phyloP scores from a whole-genome alignment of 2,329 filamentous ascomycete species.

The Alternaria sp. region DNA sequence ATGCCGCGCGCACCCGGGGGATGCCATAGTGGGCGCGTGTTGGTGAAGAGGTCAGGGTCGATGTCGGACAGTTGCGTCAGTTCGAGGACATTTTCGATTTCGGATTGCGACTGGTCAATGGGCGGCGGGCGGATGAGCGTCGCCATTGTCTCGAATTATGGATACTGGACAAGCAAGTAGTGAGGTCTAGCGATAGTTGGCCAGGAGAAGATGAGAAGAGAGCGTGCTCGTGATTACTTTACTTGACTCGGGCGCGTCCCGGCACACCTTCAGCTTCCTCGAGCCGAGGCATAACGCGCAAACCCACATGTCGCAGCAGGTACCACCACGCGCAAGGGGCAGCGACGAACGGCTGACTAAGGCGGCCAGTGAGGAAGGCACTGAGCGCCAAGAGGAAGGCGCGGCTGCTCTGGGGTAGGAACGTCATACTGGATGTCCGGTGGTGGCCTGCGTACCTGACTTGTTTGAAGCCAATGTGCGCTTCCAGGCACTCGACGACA shows the following conservation, averaged over 20 bases:
- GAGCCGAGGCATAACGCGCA: conserved; percentile 29
- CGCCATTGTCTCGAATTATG: conserved; percentile 37
- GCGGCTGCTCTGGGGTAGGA: conserved; percentile 9
- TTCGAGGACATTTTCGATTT: conserved; percentile 89
- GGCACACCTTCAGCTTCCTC: conserved; percentile 12
- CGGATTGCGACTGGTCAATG: conserved; percentile 72
- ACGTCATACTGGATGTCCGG: conserved; percentile 17
- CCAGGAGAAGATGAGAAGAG: neutral
- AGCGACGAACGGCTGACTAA: conserved; percentile 16
- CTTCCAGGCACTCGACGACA: conserved; percentile 3
- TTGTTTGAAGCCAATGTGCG: conserved; percentile 19
- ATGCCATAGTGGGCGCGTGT: conserved; percentile 89
- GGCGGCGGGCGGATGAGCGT: conserved; percentile 80
- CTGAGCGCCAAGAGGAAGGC: neutral
- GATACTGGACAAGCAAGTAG: neutral
- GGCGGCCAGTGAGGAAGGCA: neutral
- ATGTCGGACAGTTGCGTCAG: conserved; percentile 79
- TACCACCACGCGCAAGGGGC: conserved; percentile 2
- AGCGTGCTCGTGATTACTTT: neutral
- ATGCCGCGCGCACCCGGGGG: conserved; percentile 90
- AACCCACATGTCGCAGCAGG: conserved; percentile 6
- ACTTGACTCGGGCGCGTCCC: conserved; percentile 10
- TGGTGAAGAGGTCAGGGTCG: conserved; percentile 90
- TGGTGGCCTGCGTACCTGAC: conserved; percentile 23
- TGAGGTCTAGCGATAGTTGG: neutral